Base-by-base conservation (phyloP, 2,329 filamentous ascomycete genomes). In the Aspergillus pseudoviridinutans region DNA sequence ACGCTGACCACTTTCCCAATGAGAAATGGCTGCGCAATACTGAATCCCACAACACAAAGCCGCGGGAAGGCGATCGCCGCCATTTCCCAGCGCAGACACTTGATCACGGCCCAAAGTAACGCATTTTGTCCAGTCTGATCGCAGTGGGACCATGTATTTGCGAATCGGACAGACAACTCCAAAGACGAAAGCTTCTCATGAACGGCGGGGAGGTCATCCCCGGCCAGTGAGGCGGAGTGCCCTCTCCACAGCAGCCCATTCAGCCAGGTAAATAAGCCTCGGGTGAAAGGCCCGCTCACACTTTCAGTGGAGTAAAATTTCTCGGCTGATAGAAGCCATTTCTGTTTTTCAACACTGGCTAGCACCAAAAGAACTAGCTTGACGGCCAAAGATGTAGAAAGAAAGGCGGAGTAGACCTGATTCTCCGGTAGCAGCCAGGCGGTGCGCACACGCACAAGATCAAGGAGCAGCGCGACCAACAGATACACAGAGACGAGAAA, bases 261-360 rank as follows among this genome's bases (percentile, higher is more conserved):
- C 50, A 80, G 70, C 79, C 79, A 82, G 63, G 71, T 76, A 58
- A 81, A 81, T 20, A 79, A 65, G 2, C 69, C 69, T 24, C 73
- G 68, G 54, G 67, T 78, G 59, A 78, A 75, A 10, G 77, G 62
- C 4, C 79, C 76, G 55, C 77, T 79, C 5, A 78, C 79, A 32
- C 74, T 76, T 62, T 83, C 81, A 0, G 65, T 71, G 1, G 79
- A 79, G 14, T 64, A 66, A 3, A 64, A 35, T 1, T 67, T 68
- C 38, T 72, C 74, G 20, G 65, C 64, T 0, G 64, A 59, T 1
- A 70, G 54, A 3, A 75, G 61, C 14, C 73, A 61, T 6, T 62
- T 63, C 27, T 65, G 58, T 54, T 79, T 80, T 10, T 74, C 68
- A 28, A 61, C 60, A n/a, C 70, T 68, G 58, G 76, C 76, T 2